phyloP scores from a whole-genome alignment of 1,139 yeast species.

The Suhomyces bolitotheri region DNA sequence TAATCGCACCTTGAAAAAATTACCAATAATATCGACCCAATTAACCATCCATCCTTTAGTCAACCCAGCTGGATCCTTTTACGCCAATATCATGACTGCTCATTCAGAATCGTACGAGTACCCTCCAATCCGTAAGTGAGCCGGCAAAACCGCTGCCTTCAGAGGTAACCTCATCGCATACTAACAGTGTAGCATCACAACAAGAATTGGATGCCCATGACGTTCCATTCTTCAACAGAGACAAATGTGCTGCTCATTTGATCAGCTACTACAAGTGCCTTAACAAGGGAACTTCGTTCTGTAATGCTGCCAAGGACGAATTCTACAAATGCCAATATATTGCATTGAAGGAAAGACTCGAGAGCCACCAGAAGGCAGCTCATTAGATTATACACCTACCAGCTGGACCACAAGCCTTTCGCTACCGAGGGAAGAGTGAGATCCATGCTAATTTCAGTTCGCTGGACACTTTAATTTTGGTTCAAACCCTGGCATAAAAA shows the following conservation, averaged over 20 bases:
- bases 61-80: constrained; percentile 1
- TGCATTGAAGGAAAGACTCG: constrained; percentile 47
- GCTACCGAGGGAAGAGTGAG: too few relatives aligned
- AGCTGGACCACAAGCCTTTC: not conserved
- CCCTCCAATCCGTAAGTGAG: constrained; percentile 20
- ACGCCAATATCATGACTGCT: constrained; percentile 15
- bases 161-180: too few relatives aligned
- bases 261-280: constrained; percentile 49
- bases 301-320: constrained; percentile 44
- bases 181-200: constrained; percentile 39
- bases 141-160: too few relatives aligned
- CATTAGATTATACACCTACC: too few relatives aligned
- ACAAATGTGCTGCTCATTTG: constrained; percentile 48
- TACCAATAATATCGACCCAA: constrained; percentile 13
- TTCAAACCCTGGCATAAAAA: too few relatives aligned
- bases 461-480: too few relatives aligned
- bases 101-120: constrained; percentile 19
- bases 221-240: constrained; percentile 50
- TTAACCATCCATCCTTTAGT: constrained; percentile 2
- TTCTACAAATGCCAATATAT: constrained; percentile 51
- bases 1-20: constrained; percentile 8
- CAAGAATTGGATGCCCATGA: constrained; percentile 45
- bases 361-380: constrained; percentile 18
- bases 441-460: too few relatives aligned
- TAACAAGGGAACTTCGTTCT: constrained; percentile 48